Conservation (phyloP, 140 eudicot species). For the Ambrosia hybrid region DNA sequence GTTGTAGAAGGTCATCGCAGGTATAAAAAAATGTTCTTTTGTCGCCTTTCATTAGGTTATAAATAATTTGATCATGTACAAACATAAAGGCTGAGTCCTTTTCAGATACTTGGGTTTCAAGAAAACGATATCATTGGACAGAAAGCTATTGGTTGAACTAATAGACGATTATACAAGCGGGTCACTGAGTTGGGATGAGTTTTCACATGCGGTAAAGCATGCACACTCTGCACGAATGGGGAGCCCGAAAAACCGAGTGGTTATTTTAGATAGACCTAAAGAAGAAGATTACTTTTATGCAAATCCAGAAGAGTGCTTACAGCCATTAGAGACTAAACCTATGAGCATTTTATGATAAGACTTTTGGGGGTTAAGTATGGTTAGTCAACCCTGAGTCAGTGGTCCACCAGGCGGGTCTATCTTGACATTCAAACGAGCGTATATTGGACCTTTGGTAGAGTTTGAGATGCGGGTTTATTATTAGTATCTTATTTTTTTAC, state of each 20-base stretch:
- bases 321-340: slow-evolving; percentile 44
- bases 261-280: slow-evolving; percentile 76
- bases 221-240: slow-evolving; percentile 71
- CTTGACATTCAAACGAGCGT: neutral
- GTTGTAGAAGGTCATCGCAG: slow-evolving; percentile 69
- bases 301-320: slow-evolving; percentile 80
- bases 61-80: neutral
- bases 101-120: slow-evolving; percentile 69
- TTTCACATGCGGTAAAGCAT: slow-evolving; percentile 66
- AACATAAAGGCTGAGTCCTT: neutral
- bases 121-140: slow-evolving; percentile 65
- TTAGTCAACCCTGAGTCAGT: slow-evolving; percentile 2
- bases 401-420: neutral
- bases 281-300: slow-evolving; percentile 89
- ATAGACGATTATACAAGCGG: slow-evolving; percentile 69
- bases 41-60: neutral
- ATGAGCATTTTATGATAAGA: slow-evolving; percentile 32
- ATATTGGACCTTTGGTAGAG: neutral
- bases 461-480: slow-evolving; percentile 9
- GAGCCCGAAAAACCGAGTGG: slow-evolving; percentile 54
- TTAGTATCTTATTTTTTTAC: neutral
- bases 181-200: slow-evolving; percentile 68
- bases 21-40: slow-evolving; percentile 24
- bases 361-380: slow-evolving; percentile 8
- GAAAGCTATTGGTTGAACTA: slow-evolving; percentile 69